Evolutionary conservation across 2,329 filamentous ascomycete species (phyloP).

Genomic region (Venturia asperata): DNA sequence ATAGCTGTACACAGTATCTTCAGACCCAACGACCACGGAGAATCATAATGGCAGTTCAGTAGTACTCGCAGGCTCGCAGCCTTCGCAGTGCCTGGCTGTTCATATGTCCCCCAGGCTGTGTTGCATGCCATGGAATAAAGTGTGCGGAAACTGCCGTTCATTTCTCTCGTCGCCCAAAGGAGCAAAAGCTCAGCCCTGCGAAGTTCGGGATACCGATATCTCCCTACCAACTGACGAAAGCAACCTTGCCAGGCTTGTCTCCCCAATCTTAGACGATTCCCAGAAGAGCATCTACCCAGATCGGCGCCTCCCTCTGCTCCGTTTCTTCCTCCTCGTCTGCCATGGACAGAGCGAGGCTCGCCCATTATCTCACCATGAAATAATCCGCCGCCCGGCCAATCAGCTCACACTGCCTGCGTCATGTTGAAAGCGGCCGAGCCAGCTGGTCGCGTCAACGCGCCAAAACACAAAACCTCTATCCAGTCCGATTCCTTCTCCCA

Average conservation of each 20-base stretch:
- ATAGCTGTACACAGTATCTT: too few relatives aligned
- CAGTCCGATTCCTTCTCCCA: neutral
- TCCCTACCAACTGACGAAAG: slow-evolving; percentile 6
- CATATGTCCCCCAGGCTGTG: too few relatives aligned
- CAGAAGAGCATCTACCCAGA: neutral
- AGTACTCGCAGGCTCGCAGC: too few relatives aligned
- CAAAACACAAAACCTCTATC: neutral
- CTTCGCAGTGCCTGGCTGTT: too few relatives aligned
- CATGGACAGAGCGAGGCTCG: neutral
- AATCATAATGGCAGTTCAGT: too few relatives aligned
- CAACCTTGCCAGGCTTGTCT: neutral
- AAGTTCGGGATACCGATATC: neutral
- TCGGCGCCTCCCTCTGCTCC: neutral
- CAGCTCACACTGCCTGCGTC: neutral
- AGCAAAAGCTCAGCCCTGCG: neutral
- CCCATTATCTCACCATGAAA: neutral
- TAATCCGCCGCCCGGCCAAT: slow-evolving; percentile 2
- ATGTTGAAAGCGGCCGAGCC: slow-evolving; percentile 4
- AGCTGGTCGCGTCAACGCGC: neutral
- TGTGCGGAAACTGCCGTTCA: neutral
- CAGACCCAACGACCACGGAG: too few relatives aligned
- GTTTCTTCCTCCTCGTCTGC: neutral
- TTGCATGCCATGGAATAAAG: neutral
- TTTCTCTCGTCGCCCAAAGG: neutral
- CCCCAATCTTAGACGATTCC: neutral